These are phyloP conservation scores for Phaeosphaeria sp. DNA, from an alignment of 2,329 filamentous ascomycete species.

Conservation along the genomic window DNA sequence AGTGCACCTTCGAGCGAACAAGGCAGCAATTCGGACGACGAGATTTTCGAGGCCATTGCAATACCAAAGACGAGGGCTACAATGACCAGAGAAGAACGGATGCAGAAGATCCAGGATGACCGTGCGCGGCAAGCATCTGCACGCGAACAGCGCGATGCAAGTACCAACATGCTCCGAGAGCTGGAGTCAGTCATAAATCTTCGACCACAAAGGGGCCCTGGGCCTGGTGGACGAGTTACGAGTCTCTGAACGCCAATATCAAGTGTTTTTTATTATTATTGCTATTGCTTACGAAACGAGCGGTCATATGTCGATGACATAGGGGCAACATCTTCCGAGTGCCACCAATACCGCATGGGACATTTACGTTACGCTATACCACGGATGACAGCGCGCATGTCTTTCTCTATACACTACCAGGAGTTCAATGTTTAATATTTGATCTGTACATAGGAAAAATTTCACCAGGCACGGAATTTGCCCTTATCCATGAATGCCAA, in stretches of 20 bases:
- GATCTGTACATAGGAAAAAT: not conserved
- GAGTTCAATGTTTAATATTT: conserved; percentile 1
- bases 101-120: conserved; percentile 87
- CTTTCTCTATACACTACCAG: not conserved
- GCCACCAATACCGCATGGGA: conserved; percentile 10
- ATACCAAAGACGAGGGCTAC: conserved; percentile 70
- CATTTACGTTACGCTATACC: conserved; percentile 25
- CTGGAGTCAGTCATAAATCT: conserved; percentile 81
- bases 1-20: conserved; percentile 52
- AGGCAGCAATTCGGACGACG: conserved; percentile 67
- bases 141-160: conserved; percentile 79
- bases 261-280: conserved; percentile 5
- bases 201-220: conserved; percentile 32
- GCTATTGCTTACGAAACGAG: not conserved
- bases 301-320: not conserved
- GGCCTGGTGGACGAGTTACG: conserved; percentile 37
- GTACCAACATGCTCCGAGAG: conserved; percentile 88
- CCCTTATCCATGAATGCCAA: not conserved
- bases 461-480: not conserved
- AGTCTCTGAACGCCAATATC: conserved; percentile 36
- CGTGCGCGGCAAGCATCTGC: conserved; percentile 74
- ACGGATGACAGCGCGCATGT: conserved; percentile 12
- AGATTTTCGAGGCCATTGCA: conserved; percentile 91
- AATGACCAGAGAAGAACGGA: conserved; percentile 84
- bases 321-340: conserved; percentile 2